These are phyloP conservation scores for Bruguiera hainesii DNA, from an alignment of 441 rosid genomes.

Conservation along the genomic window DNA sequence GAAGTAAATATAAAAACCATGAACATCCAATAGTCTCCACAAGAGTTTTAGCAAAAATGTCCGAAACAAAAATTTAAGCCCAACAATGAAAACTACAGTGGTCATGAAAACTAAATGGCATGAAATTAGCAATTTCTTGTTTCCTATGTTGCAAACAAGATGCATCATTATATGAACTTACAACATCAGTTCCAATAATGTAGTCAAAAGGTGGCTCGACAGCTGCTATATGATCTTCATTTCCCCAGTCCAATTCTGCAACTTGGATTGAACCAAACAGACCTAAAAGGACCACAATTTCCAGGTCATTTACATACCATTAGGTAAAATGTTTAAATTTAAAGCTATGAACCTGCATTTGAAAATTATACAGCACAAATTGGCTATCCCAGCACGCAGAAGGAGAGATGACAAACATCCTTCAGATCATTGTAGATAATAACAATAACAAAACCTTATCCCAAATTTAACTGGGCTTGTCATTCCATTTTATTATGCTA, in stretches of 20 bases:
- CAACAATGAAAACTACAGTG: no score
- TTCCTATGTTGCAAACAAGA: neutral
- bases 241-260: slow-evolving; percentile 90
- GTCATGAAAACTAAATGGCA: neutral
- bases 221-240: slow-evolving; percentile 65
- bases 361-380: no score
- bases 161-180: slow-evolving; percentile 37
- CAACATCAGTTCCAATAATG: slow-evolving; percentile 91
- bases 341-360: no score
- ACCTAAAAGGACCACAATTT: slow-evolving; percentile 38
- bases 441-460: no score
- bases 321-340: no score
- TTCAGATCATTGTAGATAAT: no score
- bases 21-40: no score
- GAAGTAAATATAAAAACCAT: no score
- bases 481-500: no score
- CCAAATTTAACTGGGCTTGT: no score
- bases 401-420: no score
- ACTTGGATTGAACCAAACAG: slow-evolving; percentile 84
- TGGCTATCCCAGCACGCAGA: no score
- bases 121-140: neutral
- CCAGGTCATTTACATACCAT: slow-evolving; percentile 1
- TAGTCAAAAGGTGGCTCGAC: slow-evolving; percentile 83
- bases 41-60: neutral
- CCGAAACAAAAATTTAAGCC: neutral